phyloP scores from a whole-genome alignment of 495 filamentous ascomycete species.

The Bacidia gigantensis region DNA sequence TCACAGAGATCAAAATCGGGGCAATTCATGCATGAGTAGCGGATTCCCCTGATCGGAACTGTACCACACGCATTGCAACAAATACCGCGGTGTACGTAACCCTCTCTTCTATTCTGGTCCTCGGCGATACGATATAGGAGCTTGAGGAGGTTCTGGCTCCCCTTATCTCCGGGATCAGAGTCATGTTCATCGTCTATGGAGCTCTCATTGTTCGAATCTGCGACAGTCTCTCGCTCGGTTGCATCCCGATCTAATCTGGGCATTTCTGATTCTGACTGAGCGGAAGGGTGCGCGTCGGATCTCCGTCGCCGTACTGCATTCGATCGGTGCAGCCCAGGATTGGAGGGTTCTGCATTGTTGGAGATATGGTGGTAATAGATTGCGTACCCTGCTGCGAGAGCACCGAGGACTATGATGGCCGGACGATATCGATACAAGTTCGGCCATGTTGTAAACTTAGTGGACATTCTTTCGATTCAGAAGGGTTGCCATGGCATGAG shows the following conservation, averaged over 20 bases:
- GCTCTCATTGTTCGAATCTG: slow-evolving; percentile 46
- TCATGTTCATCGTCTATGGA: slow-evolving; percentile 37
- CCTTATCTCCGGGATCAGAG: slow-evolving; percentile 35
- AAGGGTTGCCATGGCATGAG: not conserved
- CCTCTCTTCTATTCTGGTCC: slow-evolving; percentile 66
- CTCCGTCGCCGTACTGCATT: slow-evolving; percentile 29
- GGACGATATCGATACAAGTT: slow-evolving; percentile 22
- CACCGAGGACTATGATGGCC: slow-evolving; percentile 29
- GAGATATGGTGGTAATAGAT: slow-evolving; percentile 23
- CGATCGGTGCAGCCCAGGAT: not conserved
- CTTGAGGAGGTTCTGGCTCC: slow-evolving; percentile 58
- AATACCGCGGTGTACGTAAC: slow-evolving; percentile 88
- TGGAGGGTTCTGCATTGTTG: not conserved
- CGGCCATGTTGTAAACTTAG: not conserved
- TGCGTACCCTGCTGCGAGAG: slow-evolving; percentile 31
- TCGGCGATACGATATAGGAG: slow-evolving; percentile 69
- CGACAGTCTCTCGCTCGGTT: too few relatives aligned
- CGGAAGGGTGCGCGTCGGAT: slow-evolving; percentile 28
- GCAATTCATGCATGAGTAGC: slow-evolving; percentile 87
- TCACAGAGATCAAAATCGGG: slow-evolving; percentile 86
- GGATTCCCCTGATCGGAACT: slow-evolving; percentile 77
- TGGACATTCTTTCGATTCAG: not conserved
- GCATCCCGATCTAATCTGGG: too few relatives aligned
- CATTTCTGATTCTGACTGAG: too few relatives aligned
- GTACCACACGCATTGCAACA: slow-evolving; percentile 77